Conservation (phyloP, 176 grass and related monocot species). For the Eremochloa ophiuroides region DNA sequence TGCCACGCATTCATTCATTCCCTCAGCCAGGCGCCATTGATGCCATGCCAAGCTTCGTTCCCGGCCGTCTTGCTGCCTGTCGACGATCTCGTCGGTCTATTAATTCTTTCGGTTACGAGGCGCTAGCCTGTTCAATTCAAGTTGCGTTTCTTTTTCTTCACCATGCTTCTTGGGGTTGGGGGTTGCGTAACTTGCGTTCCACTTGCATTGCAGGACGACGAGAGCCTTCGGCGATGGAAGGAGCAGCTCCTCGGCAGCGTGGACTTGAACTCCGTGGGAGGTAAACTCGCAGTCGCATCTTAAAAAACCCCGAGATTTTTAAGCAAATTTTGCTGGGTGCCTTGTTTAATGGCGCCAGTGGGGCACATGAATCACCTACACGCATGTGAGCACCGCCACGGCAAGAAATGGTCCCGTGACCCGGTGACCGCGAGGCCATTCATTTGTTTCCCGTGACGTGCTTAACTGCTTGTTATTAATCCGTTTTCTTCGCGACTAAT, state of each 20-base stretch:
- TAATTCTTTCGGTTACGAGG: background rate
- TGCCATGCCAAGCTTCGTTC: no score
- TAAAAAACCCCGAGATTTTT: background rate
- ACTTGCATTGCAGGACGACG: constrained; percentile 65
- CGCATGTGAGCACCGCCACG: constrained; percentile 21
- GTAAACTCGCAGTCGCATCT: constrained; percentile 25
- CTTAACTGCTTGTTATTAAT: background rate
- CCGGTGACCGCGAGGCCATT: constrained; percentile 14
- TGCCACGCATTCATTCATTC: background rate
- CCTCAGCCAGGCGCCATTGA: background rate
- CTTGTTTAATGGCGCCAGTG: constrained; percentile 22
- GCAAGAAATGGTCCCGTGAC: constrained; percentile 26
- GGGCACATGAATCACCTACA: constrained; percentile 37
- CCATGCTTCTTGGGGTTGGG: background rate
- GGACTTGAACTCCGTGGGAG: constrained; percentile 95
- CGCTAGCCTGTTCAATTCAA: background rate
- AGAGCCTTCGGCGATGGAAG: constrained; percentile 97
- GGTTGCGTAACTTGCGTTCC: no score
- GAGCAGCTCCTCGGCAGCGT: constrained; percentile 89
- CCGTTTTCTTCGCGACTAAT: background rate
- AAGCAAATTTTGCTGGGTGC: background rate
- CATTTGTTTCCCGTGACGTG: constrained; percentile 2
- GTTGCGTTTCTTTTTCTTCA: background rate
- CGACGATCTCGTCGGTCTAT: background rate
- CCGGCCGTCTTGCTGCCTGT: background rate